These are phyloP conservation scores for Penicillium hordei DNA, from an alignment of 2,329 filamentous ascomycete genomes.

Conservation along the genomic window DNA sequence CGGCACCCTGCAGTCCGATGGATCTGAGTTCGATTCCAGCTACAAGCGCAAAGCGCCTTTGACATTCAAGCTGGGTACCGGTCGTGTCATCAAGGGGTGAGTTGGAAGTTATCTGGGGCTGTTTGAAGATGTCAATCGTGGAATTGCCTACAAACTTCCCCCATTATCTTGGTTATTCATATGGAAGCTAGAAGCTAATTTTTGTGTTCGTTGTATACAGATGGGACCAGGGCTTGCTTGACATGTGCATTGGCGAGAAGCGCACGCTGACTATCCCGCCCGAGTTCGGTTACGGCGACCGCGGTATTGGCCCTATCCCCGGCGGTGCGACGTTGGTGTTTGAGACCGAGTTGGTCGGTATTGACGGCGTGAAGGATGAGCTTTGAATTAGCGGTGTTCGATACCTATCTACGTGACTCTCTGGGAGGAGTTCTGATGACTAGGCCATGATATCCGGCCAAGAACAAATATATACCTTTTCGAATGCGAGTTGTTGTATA, in stretches of 20 bases:
- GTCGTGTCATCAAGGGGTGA: conserved; percentile 85
- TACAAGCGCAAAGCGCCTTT: conserved; percentile 78
- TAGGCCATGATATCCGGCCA: not conserved
- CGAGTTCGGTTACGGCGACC: conserved; percentile 75
- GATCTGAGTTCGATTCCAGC: conserved; percentile 78
- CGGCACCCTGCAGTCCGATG: conserved; percentile 72
- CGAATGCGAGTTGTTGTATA: not conserved
- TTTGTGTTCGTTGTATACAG: conserved; percentile 41
- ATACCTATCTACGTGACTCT: not conserved
- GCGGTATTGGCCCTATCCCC: conserved; percentile 78
- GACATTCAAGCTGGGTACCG: conserved; percentile 73
- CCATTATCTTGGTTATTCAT: not conserved
- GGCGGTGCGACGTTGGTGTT: conserved; percentile 81
- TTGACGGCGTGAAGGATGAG: conserved; percentile 67
- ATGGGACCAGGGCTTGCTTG: conserved; percentile 86
- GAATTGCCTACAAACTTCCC: not conserved
- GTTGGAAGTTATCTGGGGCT: conserved; percentile 32
- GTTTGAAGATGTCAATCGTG: not conserved
- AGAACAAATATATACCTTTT: not conserved
- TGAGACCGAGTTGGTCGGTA: conserved; percentile 84
- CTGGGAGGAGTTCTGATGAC: not conserved
- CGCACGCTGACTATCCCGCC: conserved; percentile 88
- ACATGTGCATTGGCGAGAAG: conserved; percentile 97
- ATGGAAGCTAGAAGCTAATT: conserved; percentile 11
- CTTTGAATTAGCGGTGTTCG: conserved; percentile 29